A percentile compares a stretch with the other conserved stretches of the same genome.
Evolutionary conservation across 2,329 filamentous ascomycete species (phyloP).

Genomic region (Penicillium sp.): DNA sequence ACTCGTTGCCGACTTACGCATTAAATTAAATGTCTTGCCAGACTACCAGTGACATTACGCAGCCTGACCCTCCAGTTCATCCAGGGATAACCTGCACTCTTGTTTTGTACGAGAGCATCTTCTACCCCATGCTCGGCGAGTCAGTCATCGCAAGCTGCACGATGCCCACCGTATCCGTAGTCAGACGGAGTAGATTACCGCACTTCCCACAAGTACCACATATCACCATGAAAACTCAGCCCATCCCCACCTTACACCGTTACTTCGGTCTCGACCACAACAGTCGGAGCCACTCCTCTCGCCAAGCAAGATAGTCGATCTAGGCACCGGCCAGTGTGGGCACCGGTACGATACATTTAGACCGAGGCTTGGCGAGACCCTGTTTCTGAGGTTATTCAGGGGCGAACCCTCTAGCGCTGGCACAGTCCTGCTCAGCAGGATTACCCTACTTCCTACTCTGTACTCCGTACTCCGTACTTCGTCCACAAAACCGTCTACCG

Average conservation of each 20-base stretch:
- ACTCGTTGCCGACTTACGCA: neutral
- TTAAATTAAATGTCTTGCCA: neutral
- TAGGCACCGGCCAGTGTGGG: slow-evolving; percentile 11
- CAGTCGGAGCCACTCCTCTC: slow-evolving; percentile 8
- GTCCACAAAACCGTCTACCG: neutral
- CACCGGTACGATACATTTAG: slow-evolving; percentile 5
- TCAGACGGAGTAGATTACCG: no score
- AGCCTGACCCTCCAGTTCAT: neutral
- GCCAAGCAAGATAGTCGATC: slow-evolving; percentile 23
- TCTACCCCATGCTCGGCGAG: no score
- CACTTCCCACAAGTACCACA: no score
- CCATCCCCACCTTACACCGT: neutral
- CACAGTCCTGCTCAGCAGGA: no score
- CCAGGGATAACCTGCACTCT: neutral
- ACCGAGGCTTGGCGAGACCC: slow-evolving; percentile 19
- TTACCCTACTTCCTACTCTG: no score
- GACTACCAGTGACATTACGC: neutral
- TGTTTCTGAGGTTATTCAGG: slow-evolving; percentile 26
- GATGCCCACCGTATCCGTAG: no score
- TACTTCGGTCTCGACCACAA: slow-evolving; percentile 20
- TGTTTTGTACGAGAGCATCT: no score
- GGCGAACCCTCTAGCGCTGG: neutral
- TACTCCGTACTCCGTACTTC: neutral
- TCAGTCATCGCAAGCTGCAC: no score
- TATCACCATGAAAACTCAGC: no score